Base-by-base conservation (phyloP, 768 basidiomycete species). In the Termitomyces sp. region DNA sequence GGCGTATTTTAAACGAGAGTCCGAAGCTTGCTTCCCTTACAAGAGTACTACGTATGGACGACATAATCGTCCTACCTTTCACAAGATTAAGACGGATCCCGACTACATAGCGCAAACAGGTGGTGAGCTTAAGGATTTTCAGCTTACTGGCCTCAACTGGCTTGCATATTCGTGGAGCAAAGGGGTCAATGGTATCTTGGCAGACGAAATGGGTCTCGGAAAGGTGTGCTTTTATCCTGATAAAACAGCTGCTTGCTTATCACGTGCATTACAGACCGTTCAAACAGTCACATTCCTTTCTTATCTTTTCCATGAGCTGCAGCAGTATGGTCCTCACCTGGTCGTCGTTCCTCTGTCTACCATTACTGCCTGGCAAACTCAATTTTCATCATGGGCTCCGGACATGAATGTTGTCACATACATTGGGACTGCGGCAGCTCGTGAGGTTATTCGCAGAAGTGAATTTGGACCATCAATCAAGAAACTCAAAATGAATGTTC, bases 131-230 rank as follows among this genome's bases (percentile, higher is more conserved):
- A 99, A 99, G 74, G 97, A 98, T 66, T 99, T 99, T 77, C 97
- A 99, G 76, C 79, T 98, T 41, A 97, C 94, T 2, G 97, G 97
- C 24, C 79, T 99, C 61, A 99, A 99, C 68, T 99, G 97, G 97
- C 80, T 99, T n/a, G 89, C 92, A 4, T 98, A 96, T 71, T 76
- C 95, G 16, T 98, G 97, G 97, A 86, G 83, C 62, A 86, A 92
- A 64, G 92, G 92, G 9, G 90, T 96, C 65, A 98, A 98, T 68
- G 97, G 97, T 20, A 97, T 99, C 58, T 76, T 99, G 36, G 97
- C 97, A 0, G 97, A 99, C 67, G 97, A 99, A 80, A 99, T 98
- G 97, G 97, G 97, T 70, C 88, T 99, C 26, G 97, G 97, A 54
- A 99, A 99, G 84, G 82, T 90, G 61, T 47, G 64, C 36, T 59